A percentile compares a stretch with the other conserved stretches of the same genome.
Evolutionary conservation across 148 eudicot species (phyloP).

Genomic region (Cornus kousa): DNA sequence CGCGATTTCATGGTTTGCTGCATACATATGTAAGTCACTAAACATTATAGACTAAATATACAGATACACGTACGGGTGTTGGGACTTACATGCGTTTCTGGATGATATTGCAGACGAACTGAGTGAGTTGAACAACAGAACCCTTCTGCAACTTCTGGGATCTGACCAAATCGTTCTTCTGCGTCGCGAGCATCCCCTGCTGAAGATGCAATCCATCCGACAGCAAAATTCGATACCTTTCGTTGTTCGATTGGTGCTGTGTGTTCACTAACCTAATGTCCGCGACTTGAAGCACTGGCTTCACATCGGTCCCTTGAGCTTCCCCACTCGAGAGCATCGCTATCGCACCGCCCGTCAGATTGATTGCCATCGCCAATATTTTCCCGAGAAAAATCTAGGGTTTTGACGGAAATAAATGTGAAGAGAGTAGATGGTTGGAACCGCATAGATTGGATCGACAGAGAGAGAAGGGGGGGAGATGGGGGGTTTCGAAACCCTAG

Average conservation of each 20-base stretch:
- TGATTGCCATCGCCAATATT: slow-evolving; percentile 24
- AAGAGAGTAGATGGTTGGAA: background rate
- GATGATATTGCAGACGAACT: slow-evolving; percentile 44
- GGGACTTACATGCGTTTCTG: slow-evolving; percentile 43
- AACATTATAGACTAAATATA: background rate
- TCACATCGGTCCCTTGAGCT: slow-evolving; percentile 15
- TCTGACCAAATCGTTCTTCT: slow-evolving; percentile 51
- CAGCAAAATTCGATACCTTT: slow-evolving; percentile 55
- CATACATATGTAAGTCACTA: background rate
- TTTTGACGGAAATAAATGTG: background rate
- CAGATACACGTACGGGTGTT: background rate
- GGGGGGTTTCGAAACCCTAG: slow-evolving; percentile 6
- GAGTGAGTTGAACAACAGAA: slow-evolving; percentile 46
- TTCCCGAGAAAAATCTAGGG: background rate
- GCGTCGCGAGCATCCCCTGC: slow-evolving; percentile 86
- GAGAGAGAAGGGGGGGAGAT: background rate
- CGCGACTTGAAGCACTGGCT: slow-evolving; percentile 56
- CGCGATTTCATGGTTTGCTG: background rate
- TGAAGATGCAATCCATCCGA: slow-evolving; percentile 62
- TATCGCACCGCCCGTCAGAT: slow-evolving; percentile 51
- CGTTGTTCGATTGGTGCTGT: slow-evolving; percentile 19
- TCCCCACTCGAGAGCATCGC: slow-evolving; percentile 33
- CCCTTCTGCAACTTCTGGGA: slow-evolving; percentile 52
- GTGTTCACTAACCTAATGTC: slow-evolving; percentile 53
- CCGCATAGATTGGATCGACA: background rate